phyloP scores from a whole-genome alignment of 2,329 filamentous ascomycete genomes.

The Tothia fuscella region DNA sequence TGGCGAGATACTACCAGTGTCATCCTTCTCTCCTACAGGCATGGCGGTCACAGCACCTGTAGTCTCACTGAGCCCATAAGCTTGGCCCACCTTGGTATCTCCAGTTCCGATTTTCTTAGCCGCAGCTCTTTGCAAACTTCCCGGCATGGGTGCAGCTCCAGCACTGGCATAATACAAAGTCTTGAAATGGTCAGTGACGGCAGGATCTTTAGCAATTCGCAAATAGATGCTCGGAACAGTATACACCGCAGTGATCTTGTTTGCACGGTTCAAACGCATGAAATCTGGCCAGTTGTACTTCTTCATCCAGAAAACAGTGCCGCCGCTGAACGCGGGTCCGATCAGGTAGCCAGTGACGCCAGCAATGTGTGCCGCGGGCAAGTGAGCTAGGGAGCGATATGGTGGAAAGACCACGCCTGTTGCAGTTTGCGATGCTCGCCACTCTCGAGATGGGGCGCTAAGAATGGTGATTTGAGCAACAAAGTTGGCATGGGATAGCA shows the following conservation, averaged over 20 bases:
- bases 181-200: slow-evolving; percentile 45
- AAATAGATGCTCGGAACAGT: slow-evolving; percentile 51
- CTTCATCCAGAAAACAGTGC: slow-evolving; percentile 48
- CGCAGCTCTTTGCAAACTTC: slow-evolving; percentile 40
- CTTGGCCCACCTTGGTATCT: slow-evolving; percentile 26
- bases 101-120: slow-evolving; percentile 36
- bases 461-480: slow-evolving; percentile 28
- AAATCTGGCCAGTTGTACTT: slow-evolving; percentile 46
- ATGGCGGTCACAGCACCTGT: slow-evolving; percentile 43
- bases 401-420: slow-evolving; percentile 14
- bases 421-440: not conserved
- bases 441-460: slow-evolving; percentile 19
- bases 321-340: slow-evolving; percentile 26
- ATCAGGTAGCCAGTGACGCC: slow-evolving; percentile 36
- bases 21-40: slow-evolving; percentile 30
- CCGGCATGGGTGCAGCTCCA: slow-evolving; percentile 46
- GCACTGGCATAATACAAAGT: slow-evolving; percentile 35
- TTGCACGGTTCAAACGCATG: slow-evolving; percentile 38
- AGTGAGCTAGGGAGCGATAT: slow-evolving; percentile 25
- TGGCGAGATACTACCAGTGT: slow-evolving; percentile 35
- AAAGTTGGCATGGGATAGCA: slow-evolving; percentile 32
- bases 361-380: slow-evolving; percentile 37
- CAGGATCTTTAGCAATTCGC: slow-evolving; percentile 43
- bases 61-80: slow-evolving; percentile 11
- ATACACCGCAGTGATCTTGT: slow-evolving; percentile 43